Base-by-base conservation (phyloP, 2,329 filamentous ascomycete genomes). In the Didymella lethalis region DNA sequence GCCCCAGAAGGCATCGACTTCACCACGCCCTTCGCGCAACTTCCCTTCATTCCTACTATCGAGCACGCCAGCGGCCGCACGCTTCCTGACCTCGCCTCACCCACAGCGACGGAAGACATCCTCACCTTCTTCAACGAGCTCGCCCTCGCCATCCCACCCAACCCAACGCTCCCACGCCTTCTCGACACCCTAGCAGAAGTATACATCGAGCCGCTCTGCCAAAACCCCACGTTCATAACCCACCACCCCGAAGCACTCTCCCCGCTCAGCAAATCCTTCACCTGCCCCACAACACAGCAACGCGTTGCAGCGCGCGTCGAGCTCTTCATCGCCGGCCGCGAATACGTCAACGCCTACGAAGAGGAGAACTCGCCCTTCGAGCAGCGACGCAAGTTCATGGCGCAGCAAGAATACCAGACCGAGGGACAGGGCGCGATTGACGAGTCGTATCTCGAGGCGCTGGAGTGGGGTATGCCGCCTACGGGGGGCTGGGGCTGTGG, bases 401-500 rank as follows among this genome's bases (percentile, higher is more conserved):
- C 84, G 63, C 87, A 89, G 69, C 72, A 83, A 2, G 71, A 65
- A 18, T 79, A 72, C 18, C 68, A 74, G 25, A 59, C 77, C 7
- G 68, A 73, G 18, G 74, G 72, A 12, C 66, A 74, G 7, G 77
- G 75, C 20, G 80, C 77, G 1, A 81, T 89, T 10, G 93, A 97
- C 70, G 90, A 96, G 79, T 90, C 86, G 69, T 99, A 97, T 71
- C 80, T 97, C 46, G 86, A 89, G 66, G 92, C 91, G 4, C 78
- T 99, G 49, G 92, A 96, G 75, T 92, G 91, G 79, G 95, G 92
- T 0, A 80, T 99, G 59, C 95, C 95, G n/a, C 92, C 95, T 0
- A 99, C 95, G 0, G 95, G 94, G 0, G 95, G 95, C 4, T 99
- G 95, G 95, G 95, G 95, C 1, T 96, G 93, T 69, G 95, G 95